Evolutionary conservation across 2,329 filamentous ascomycete species (phyloP), one percentile per base, ranked within the genome.

Genomic region (Nannizziopsis barbatae): DNA sequence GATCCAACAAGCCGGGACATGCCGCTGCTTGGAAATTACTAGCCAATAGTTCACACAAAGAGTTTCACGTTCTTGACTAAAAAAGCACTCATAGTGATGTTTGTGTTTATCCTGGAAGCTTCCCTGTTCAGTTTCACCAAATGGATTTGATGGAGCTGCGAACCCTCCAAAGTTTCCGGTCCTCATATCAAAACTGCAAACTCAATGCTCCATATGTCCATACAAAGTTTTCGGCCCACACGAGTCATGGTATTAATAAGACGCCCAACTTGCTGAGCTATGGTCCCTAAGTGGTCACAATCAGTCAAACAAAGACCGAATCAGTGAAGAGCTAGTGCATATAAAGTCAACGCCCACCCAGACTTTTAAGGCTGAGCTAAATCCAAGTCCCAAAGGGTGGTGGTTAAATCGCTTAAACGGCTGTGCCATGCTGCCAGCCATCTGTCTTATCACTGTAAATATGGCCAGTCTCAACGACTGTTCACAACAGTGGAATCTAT

Each of bases 151-250:
- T 45, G 42, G 38, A 32, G 43, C 18, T 38, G 20, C 7, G 22
- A 27, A 27, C 22, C 22, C 3, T 27, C 7, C 22, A 27, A 27
- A 27, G 22, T 27, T 27, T 27, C 22, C 7, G 22, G 22, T 4
- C 22, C 7, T 27, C 22, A 27, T 27, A 27, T 27, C 22, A 27
- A 7, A 27, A 27, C 22, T 27, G 33, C 12, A 39, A 45, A 45
- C 43, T 38, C 35, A 45, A 18, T 45, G 43, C 11, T 17, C 43
- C 43, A 39, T 45, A 39, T 37, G 22, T 27, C 22, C n/a, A 4
- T 31, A 38, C 43, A 45, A 36, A 45, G 43, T 45, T 45, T 45
- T 45, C 33, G 38, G 22, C 22, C 22, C 22, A 27, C 22, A 27
- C 22, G 22, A 27, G 22, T 27, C 22, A 27, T 27, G 33, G 33